Evolutionary conservation across 1,284 basidiomycete genomes (phyloP).

Genomic region (Flammula alnicola): DNA sequence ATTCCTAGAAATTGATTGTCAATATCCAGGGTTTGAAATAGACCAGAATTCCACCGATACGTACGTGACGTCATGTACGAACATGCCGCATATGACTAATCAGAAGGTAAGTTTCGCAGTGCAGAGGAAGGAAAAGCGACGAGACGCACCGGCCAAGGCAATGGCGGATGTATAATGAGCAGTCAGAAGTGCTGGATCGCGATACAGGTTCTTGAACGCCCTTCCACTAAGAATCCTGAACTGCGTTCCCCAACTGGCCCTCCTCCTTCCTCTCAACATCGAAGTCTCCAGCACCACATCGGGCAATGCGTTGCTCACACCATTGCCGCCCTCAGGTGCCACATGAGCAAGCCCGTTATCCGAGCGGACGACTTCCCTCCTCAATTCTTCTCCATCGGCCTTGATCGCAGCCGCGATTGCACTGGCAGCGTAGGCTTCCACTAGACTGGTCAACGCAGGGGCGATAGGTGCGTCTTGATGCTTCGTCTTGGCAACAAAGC

Average conservation of each 20-base stretch:
- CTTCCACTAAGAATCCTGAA: constrained; percentile 92
- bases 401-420: constrained; percentile 67
- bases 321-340: constrained; percentile 22
- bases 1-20: constrained; percentile 53
- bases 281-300: constrained; percentile 70
- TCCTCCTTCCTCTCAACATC: constrained; percentile 77
- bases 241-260: constrained; percentile 88
- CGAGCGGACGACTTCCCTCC: constrained; percentile 34
- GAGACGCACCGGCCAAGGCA: constrained; percentile 72
- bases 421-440: constrained; percentile 74
- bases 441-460: constrained; percentile 75
- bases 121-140: constrained; percentile 2
- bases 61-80: constrained; percentile 79
- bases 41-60: constrained; percentile 27
- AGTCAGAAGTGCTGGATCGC: constrained; percentile 90
- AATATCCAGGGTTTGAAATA: constrained; percentile 7
- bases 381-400: constrained; percentile 64
- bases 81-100: constrained; percentile 79
- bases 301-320: constrained; percentile 50
- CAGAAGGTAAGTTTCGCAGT: constrained; percentile 3
- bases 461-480: constrained; percentile 48
- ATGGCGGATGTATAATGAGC: constrained; percentile 91
- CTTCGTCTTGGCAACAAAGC: constrained; percentile 34
- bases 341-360: constrained; percentile 22
- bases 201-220: constrained; percentile 98